Evolutionary conservation across 441 rosid species (phyloP), one percentile per base, ranked within the genome.

Genomic region (Croton laevigatus): DNA sequence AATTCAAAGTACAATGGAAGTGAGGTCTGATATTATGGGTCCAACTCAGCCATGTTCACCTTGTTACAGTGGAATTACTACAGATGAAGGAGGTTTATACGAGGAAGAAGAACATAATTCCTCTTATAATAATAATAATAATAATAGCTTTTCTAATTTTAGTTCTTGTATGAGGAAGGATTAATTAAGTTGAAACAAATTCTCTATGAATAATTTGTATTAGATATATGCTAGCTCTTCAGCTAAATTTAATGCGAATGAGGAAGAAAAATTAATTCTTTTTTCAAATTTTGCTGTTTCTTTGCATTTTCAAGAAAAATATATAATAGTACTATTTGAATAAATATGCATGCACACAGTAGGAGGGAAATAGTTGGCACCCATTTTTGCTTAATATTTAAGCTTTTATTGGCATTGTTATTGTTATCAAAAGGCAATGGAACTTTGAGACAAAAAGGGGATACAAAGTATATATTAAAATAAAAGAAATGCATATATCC

Each of bases 31-130:
- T 92, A 85, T 11, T 46, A 16, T 63, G 82, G 85, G 74, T 42
- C 85, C 80, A 81, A 27, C 71, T 87, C 36, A 84, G 82, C 73
- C 40, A 34, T 78, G 77, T 61, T 81, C 87, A 40, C 86, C 91
- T 3, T 85, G 86, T 71, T 87, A 87, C 12, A 94, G 97, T 71
- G 96, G 89, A 73, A 59, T 94, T 84, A 89, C 94, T 19, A 22
- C 8, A n/a, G 57, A 53, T 53, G 22, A 9, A 40, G 10, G 84
- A 91, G 76, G 81, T 80, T 53, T 70, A 55, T 82, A 81, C 52
- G 59, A 69, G 20, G 83, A 80, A 66, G 83, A 80, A 70, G 72
- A 27, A 27, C 1, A 27, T 37, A 74, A 69, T 65, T 68, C 67
- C 45, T 68, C 10, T 59, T 16, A 6, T 38, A 60, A 27, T 27